Evolutionary conservation across 2,329 filamentous ascomycete species (phyloP).

Genomic region (Pestalotiopsis sp.): DNA sequence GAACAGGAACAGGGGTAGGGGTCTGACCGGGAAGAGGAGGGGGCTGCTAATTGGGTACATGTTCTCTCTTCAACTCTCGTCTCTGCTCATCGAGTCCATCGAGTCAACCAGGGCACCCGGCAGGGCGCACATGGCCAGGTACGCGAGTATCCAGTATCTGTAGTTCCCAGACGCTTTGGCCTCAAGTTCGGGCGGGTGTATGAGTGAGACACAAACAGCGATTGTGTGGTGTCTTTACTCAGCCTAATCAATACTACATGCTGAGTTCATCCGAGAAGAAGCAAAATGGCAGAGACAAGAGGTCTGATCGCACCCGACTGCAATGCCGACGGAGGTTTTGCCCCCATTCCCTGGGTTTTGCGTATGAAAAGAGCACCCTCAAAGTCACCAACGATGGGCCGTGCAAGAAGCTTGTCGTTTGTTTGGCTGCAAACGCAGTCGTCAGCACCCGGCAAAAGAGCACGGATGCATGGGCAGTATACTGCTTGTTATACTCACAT

Average conservation of each 20-base stretch:
- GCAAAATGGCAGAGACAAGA: not conserved
- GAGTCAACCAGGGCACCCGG: not conserved
- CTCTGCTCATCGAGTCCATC: not conserved
- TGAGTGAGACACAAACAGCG: not conserved
- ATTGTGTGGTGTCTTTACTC: not conserved
- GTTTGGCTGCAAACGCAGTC: not conserved
- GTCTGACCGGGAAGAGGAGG: not conserved
- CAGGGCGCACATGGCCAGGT: not conserved
- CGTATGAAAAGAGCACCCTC: not conserved
- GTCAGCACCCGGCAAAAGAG: not conserved
- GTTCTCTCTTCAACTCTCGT: no score
- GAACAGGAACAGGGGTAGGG: not conserved
- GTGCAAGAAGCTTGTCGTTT: not conserved
- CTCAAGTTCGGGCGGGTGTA: not conserved
- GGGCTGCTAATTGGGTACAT: not conserved
- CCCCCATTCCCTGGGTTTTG: not conserved
- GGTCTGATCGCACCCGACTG: not conserved
- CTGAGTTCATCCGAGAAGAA: not conserved
- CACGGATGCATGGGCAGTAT: not conserved
- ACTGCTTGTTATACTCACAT: not conserved
- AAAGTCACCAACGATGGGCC: not conserved
- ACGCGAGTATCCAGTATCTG: no score
- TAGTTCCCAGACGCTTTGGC: not conserved
- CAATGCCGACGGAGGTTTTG: not conserved
- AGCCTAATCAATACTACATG: not conserved